Conservation (phyloP, 106 monocot genomes). For the Allium cepa region DNA sequence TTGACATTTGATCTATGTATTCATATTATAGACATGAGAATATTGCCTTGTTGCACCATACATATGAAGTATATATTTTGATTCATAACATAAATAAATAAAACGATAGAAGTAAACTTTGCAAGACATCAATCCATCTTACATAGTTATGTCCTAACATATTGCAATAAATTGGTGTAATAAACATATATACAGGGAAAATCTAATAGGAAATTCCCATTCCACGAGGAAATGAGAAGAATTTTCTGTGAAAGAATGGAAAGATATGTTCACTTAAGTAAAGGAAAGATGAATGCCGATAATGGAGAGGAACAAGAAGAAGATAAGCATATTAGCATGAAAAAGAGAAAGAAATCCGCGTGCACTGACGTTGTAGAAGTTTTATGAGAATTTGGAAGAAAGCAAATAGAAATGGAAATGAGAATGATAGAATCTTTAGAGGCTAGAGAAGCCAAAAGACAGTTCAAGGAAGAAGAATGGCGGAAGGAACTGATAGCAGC, state of each 20-base stretch:
- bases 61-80: too few species aligned
- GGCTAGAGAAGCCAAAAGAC: constrained; percentile 62
- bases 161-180: too few species aligned
- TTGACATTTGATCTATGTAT: too few species aligned
- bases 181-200: too few species aligned
- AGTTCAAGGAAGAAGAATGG: constrained; percentile 45
- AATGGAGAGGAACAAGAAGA: constrained; percentile 13
- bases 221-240: constrained; percentile 64
- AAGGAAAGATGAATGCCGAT: constrained; percentile 7
- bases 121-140: too few species aligned
- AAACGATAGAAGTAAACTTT: too few species aligned
- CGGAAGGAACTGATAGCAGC: constrained; percentile 41
- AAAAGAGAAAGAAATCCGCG: not conserved
- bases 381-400: constrained; percentile 42
- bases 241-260: constrained; percentile 46
- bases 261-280: constrained; percentile 18
- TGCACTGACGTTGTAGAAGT: constrained; percentile 29
- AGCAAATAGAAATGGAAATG: constrained; percentile 56
- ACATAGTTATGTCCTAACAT: too few species aligned
- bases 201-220: constrained; percentile 36
- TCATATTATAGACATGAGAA: too few species aligned
- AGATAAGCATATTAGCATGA: constrained; percentile 5
- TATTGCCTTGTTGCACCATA: too few species aligned
- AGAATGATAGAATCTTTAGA: constrained; percentile 46
- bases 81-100: too few species aligned